Conservation (phyloP, 2,329 filamentous ascomycete species). For the Basipetospora chlamydospora region DNA sequence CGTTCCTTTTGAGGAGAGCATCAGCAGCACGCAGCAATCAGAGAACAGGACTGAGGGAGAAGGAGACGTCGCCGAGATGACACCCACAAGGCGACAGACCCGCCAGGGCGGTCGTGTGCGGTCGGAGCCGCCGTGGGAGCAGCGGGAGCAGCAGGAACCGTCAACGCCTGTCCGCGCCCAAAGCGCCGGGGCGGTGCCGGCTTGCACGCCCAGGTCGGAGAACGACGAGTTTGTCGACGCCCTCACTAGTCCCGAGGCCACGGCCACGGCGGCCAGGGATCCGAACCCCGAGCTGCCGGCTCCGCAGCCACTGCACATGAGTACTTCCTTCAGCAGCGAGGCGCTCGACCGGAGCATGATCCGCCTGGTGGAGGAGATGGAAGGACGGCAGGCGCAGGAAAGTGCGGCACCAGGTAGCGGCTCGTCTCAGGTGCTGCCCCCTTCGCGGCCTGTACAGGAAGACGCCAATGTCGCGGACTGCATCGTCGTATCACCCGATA, state of each 20-base stretch:
- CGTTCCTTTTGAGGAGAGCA: too few relatives aligned
- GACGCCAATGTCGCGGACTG: too few relatives aligned
- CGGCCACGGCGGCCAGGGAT: constrained; percentile 5
- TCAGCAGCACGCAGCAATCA: too few relatives aligned
- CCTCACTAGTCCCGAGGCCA: constrained; percentile 25
- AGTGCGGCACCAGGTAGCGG: too few relatives aligned
- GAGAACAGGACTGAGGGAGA: too few relatives aligned
- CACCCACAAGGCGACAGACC: constrained; percentile 1
- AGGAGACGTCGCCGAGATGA: too few relatives aligned
- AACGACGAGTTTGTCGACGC: constrained; percentile 36
- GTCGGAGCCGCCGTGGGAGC: constrained; percentile 9
- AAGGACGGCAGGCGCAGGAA: background rate
- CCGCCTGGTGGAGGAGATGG: constrained; percentile 12
- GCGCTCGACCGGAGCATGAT: constrained; percentile 32
- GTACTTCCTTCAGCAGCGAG: constrained; percentile 27
- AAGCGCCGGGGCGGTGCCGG: too few relatives aligned
- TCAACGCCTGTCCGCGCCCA: too few relatives aligned
- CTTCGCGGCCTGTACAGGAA: too few relatives aligned
- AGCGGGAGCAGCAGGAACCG: background rate
- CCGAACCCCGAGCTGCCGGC: background rate
- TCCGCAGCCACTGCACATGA: constrained; percentile 9
- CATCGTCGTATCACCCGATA: constrained; percentile 16
- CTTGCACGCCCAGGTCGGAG: constrained; percentile 28
- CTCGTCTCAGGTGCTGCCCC: too few relatives aligned
- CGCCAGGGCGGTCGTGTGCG: background rate